A percentile compares a stretch with the other conserved stretches of the same genome.
These are phyloP conservation scores for Capsicum pubescens DNA, from an alignment of 257 asterid species.

Conservation along the genomic window DNA sequence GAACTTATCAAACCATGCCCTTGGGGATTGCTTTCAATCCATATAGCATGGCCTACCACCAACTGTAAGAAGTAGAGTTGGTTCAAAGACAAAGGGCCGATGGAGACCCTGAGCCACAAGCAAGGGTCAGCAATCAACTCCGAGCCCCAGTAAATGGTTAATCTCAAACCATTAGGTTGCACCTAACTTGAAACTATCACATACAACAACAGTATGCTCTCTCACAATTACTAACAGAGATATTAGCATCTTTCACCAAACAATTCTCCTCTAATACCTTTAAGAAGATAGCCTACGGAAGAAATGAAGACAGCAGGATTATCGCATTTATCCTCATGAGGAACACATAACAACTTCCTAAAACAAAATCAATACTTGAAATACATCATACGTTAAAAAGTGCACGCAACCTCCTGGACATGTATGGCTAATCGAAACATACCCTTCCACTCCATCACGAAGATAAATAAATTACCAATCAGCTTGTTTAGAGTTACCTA, in stretches of 20 bases:
- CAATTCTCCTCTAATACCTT: neutral
- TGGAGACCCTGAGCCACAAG: neutral
- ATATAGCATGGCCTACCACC: neutral
- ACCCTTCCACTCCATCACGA: neutral
- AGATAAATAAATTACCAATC: neutral
- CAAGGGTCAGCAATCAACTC: neutral
- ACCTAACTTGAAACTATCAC: neutral
- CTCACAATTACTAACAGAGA: neutral
- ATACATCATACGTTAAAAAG: neutral
- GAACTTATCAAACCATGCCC: neutral
- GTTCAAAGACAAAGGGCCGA: neutral
- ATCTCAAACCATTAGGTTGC: neutral
- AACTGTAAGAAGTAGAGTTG: neutral
- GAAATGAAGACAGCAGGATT: neutral
- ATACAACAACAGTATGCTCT: neutral
- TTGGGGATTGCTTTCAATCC: neutral
- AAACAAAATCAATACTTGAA: neutral
- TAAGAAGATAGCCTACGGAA: neutral
- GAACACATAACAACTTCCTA: neutral
- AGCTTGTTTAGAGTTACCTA: neutral
- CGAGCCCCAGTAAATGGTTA: neutral
- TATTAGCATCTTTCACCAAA: neutral
- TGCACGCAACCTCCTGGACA: neutral
- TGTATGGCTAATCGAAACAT: neutral
- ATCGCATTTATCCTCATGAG: neutral